Evolutionary conservation across 805 yeast species (phyloP), one percentile per base, ranked within the genome.

Genomic region (Candida multigemmis): DNA sequence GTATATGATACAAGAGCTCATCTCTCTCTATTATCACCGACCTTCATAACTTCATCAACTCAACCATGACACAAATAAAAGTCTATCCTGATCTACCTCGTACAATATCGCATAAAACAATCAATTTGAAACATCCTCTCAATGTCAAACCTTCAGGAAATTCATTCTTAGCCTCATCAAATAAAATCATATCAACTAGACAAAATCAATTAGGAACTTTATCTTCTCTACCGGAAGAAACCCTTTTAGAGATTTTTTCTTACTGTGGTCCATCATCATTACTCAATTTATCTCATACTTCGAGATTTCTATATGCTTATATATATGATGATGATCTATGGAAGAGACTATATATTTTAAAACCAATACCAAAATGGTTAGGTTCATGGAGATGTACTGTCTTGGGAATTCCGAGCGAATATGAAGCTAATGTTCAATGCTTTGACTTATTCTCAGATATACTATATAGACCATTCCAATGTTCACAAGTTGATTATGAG

Each of bases 371-470:
- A 6, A 31, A 32, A 18, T 85, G 96, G 96, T 47, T 42, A 16
- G 95, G 96, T 1, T 69, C 85, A 2, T 86, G 96, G 96, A 66
- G 87, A 38, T 56, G 68, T 20, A 74, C 89, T 3, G 56, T 70
- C 18, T 49, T 74, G 34, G 46, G 52, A 1, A 34, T 64, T n/a
- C 41, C 53, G 5, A 33, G 27, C 4, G 42, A 38, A 6, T 30
- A 53, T 8, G 48, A 47, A 16, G 77, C 73, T 16, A 66, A 72
- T 10, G 38, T 76, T 6, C 64, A 65, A 32, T 50, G 75, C 0
- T 67, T 56, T 15, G 66, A 67, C 33, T 40, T 73, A 17, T 40
- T 85, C 45, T 80, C 93, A 0, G 96, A 86, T 44, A 38, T 71
- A n/a, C 50, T 87, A 9, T 86, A 77, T 48, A 63, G 91, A 26